phyloP scores from a whole-genome alignment of 1,284 basidiomycete species.

The Volvariella volvacea region DNA sequence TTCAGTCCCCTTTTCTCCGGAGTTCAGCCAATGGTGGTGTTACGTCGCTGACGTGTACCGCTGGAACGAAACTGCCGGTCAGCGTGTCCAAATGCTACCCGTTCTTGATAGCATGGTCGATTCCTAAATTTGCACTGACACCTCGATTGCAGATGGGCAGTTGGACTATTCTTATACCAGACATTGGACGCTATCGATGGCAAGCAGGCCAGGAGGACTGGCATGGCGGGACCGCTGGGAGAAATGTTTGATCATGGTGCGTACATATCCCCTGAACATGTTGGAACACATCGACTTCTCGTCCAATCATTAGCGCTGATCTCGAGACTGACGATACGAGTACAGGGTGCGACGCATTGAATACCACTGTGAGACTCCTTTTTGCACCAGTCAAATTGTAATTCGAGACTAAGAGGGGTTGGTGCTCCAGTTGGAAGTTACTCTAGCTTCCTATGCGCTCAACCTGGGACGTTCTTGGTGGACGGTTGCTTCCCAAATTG shows the following conservation, averaged over 20 bases:
- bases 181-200: slow-evolving; percentile 86
- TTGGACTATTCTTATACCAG: slow-evolving; percentile 91
- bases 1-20: not conserved
- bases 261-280: slow-evolving; percentile 12
- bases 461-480: slow-evolving; percentile 94
- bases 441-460: slow-evolving; percentile 79
- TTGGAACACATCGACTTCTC: not conserved
- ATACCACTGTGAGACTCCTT: slow-evolving; percentile 72
- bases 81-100: too few relatives aligned
- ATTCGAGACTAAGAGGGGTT: not conserved
- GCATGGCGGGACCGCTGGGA: slow-evolving; percentile 93
- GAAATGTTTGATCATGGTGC: slow-evolving; percentile 96
- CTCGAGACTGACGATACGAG: too few relatives aligned
- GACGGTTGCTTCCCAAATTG: slow-evolving; percentile 85
- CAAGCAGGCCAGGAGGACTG: slow-evolving; percentile 93
- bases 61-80: too few relatives aligned
- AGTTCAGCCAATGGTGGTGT: too few relatives aligned
- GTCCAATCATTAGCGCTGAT: not conserved
- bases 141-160: slow-evolving; percentile 62
- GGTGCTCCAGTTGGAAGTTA: slow-evolving; percentile 67
- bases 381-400: not conserved
- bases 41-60: too few relatives aligned
- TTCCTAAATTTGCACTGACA: not conserved
- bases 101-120: too few relatives aligned
- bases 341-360: slow-evolving; percentile 83